Base-by-base conservation (phyloP, 2,329 filamentous ascomycete genomes). In the Penicillium thymicola region DNA sequence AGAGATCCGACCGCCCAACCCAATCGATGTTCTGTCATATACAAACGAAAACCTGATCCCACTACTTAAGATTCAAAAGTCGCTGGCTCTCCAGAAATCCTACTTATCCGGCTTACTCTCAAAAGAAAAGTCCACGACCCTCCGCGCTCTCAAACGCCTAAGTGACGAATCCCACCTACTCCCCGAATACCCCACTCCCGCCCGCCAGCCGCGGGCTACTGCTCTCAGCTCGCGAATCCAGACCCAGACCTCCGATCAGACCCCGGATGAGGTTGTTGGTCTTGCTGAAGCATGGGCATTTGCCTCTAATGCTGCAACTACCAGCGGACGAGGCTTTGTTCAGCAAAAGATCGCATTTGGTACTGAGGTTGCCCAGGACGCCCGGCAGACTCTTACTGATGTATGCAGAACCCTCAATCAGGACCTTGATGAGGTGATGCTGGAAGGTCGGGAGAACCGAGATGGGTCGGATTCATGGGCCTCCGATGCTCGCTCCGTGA, bases 111-210 rank as follows among this genome's bases (percentile, higher is more conserved):
- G 67, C 4, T 58, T 76, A 27, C 64, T 77, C n/a, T 62, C 65
- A 5, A 76, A 76, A 57, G 73, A 76, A 50, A 75, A 70, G 60
- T 64, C 65, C 14, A 73, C 67, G 1, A 66, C 70, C 1, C 64
- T 73, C 21, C 73, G 72, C 30, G 64, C 67, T 4, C 63, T 77
- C n/a, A 69, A 75, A 54, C 72, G 74, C 14, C 57, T 77, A n/a
- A 68, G 69, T 9, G 73, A 76, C 37, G 75, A 77, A 56, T 76
- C 74, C 47, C 75, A 76, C 44, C 66, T 77, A 9, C 72, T 76
- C n/a, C 72, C 74, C 2, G 72, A 76, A 49, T 76, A 76, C 47
- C 74, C 75, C 4, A 65, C 74, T 25, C 61, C 71, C 7, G 66
- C 70, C 21, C 69, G 66, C 34, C 74, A 76, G 48, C 63, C 69